Evolutionary conservation across 164 flowering plant genomes (phyloP), one percentile per base, ranked within the genome.

Genomic region (Aristolochia contorta): DNA sequence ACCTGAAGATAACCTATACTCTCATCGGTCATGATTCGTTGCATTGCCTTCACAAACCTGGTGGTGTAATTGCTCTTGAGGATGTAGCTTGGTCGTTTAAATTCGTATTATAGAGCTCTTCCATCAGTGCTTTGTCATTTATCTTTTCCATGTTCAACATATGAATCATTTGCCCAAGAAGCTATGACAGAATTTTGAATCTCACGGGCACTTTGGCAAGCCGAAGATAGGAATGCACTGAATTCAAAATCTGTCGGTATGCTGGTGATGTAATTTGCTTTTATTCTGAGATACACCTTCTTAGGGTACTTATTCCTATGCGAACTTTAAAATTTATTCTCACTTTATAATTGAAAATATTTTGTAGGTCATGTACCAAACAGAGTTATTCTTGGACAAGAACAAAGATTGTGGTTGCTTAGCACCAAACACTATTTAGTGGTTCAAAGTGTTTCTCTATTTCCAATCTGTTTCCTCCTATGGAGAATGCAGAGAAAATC

Each of bases 231-330:
- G 70, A 97, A 16, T 93, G 81, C 21, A 83, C 87, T 16, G 97
- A 94, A 73, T 94, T 94, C 77, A 91, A 93, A 45, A 87, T 94
- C 58, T 74, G 80, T 61, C 99, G 91, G 67, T 94, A 94, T 76
- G 99, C 99, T 74, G 99, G 99, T 61, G 96, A 94, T 80, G 99
- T 94, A 74, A 76, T 96, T 74, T 59, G n/a, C n/a, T n/a, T n/a
- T n/a, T n/a, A n/a, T n/a, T n/a, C n/a, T n/a, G n/a, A n/a, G n/a
- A n/a, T n/a, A n/a, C n/a, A n/a, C n/a, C n/a, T n/a, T n/a, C n/a
- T n/a, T n/a, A n/a, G n/a, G n/a, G n/a, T n/a, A n/a, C n/a, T n/a
- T n/a, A n/a, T n/a, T n/a, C n/a, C n/a, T n/a, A n/a, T n/a, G n/a
- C n/a, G n/a, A n/a, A n/a, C n/a, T n/a, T n/a, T 85, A n/a, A n/a